phyloP scores from a whole-genome alignment of 345 rosid species.

The Reutealis trisperma region DNA sequence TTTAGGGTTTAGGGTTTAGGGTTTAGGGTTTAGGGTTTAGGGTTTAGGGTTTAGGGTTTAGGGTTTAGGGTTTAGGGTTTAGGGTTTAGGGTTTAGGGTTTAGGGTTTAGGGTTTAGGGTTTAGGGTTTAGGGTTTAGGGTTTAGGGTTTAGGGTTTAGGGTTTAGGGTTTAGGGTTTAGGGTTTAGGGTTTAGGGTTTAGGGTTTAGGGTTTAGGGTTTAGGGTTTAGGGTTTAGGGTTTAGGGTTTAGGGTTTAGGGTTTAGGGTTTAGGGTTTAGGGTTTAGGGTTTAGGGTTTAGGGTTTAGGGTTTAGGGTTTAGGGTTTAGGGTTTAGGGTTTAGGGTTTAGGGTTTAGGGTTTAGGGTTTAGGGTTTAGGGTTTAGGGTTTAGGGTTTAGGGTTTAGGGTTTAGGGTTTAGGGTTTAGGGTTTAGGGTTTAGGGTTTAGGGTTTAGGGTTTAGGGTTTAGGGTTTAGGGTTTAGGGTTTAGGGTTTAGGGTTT shows the following conservation, averaged over 20 bases:
- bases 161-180: slow-evolving; percentile 5
- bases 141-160: slow-evolving; percentile 8
- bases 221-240: slow-evolving; percentile 5
- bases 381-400: neutral
- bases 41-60: neutral
- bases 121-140: neutral
- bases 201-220: slow-evolving; percentile 13
- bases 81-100: neutral
- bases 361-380: neutral
- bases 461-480: neutral
- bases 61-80: neutral
- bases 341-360: neutral
- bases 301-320: slow-evolving; percentile 6
- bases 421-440: slow-evolving; percentile 4
- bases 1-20: neutral
- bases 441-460: slow-evolving; percentile 10
- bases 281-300: slow-evolving; percentile 3
- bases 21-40: neutral
- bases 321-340: slow-evolving; percentile 8
- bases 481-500: slow-evolving; percentile 10
- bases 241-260: neutral
- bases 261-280: slow-evolving; percentile 16
- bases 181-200: slow-evolving; percentile 6
- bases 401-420: slow-evolving; percentile 10
- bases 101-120: neutral